Evolutionary conservation across 768 basidiomycete genomes (phyloP).

Genomic region (Tricholoma hemisulphureum): DNA sequence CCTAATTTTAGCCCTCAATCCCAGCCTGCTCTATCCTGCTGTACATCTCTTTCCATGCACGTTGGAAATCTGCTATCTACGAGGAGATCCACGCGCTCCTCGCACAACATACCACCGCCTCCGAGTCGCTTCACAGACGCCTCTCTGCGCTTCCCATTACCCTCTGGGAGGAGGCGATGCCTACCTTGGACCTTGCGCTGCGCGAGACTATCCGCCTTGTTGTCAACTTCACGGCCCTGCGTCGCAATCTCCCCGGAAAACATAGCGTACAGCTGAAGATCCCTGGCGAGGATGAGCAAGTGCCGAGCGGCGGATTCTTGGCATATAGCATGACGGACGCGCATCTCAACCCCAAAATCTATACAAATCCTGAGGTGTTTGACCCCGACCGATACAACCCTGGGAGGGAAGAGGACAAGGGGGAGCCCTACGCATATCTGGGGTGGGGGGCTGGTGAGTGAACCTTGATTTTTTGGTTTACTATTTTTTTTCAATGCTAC

Average conservation of each 20-base stretch:
- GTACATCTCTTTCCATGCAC: conserved; percentile 29
- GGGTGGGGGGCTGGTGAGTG: conserved; percentile 42
- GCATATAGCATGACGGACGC: conserved; percentile 32
- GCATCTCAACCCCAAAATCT: conserved; percentile 36
- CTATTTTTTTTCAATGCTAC: too few relatives aligned
- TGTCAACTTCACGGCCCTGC: conserved; percentile 26
- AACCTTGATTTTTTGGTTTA: background rate
- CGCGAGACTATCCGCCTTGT: conserved; percentile 40
- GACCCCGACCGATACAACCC: conserved; percentile 34
- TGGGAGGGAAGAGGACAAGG: conserved; percentile 37
- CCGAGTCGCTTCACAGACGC: conserved; percentile 32
- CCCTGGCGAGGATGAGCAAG: conserved; percentile 20
- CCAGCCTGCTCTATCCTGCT: conserved; percentile 39
- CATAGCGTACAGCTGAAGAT: background rate
- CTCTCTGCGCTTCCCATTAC: conserved; percentile 33
- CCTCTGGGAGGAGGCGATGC: conserved; percentile 42
- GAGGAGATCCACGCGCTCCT: conserved; percentile 32
- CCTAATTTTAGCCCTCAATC: background rate
- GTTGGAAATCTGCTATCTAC: conserved; percentile 33
- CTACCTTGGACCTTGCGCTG: conserved; percentile 35
- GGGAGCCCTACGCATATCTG: conserved; percentile 29
- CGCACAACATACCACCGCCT: conserved; percentile 24
- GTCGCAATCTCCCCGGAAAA: conserved; percentile 29
- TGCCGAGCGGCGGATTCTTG: conserved; percentile 35
- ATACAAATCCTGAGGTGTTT: conserved; percentile 32